phyloP scores from a whole-genome alignment of 1,139 yeast species.

The Suhomyces atakaporum region DNA sequence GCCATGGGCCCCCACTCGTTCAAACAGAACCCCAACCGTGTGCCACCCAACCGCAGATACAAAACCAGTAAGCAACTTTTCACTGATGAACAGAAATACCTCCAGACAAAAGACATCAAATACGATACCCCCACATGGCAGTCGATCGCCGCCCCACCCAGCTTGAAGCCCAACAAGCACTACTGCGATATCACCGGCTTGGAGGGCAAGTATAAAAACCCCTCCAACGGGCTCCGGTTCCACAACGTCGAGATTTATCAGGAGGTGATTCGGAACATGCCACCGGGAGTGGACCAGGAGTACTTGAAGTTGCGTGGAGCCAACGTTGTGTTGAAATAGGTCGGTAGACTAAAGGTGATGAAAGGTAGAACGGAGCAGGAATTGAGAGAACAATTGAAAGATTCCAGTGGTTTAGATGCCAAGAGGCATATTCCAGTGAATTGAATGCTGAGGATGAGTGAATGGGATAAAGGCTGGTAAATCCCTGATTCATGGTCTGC shows the following conservation, averaged over 20 bases:
- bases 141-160: constrained; percentile 83
- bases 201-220: constrained; percentile 74
- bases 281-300: constrained; percentile 93
- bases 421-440: too few relatives aligned
- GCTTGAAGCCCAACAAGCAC: constrained; percentile 73
- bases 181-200: constrained; percentile 96
- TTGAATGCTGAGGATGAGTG: not conserved
- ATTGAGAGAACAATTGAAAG: too few relatives aligned
- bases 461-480: not conserved
- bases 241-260: constrained; percentile 84
- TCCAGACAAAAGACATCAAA: constrained; percentile 43
- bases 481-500: too few relatives aligned
- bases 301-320: constrained; percentile 87
- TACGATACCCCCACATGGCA: constrained; percentile 59
- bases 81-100: constrained; percentile 73
- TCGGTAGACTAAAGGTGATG: constrained; percentile 17
- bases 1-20: constrained; percentile 50
- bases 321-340: constrained; percentile 66
- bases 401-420: too few relatives aligned
- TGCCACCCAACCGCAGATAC: constrained; percentile 58
- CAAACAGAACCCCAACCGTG: constrained; percentile 53
- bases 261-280: constrained; percentile 72
- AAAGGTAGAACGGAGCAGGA: not conserved
- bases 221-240: constrained; percentile 74
- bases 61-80: constrained; percentile 76